Conservation (phyloP, 768 basidiomycete species). For the Kwoniella mangroviensis region DNA sequence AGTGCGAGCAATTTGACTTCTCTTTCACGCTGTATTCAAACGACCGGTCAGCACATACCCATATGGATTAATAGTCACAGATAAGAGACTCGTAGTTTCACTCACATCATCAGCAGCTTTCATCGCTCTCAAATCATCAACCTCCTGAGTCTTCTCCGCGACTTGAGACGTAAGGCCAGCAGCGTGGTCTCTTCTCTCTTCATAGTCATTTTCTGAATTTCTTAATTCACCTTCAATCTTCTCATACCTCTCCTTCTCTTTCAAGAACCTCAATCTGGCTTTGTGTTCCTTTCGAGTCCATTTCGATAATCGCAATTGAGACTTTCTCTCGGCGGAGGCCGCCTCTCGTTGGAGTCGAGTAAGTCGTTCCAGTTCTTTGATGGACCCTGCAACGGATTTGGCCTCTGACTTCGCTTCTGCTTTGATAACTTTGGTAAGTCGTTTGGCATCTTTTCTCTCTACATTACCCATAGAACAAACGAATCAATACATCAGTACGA, state of each 20-base stretch:
- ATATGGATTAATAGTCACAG: no score
- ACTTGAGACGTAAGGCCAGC: constrained; percentile 67
- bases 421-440: constrained; percentile 72
- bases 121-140: constrained; percentile 69
- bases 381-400: constrained; percentile 65
- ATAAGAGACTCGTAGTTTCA: constrained; percentile 2
- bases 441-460: constrained; percentile 63
- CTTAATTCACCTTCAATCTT: constrained; percentile 53
- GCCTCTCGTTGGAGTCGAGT: constrained; percentile 73
- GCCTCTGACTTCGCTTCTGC: constrained; percentile 72
- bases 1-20: neutral
- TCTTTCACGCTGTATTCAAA: neutral
- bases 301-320: constrained; percentile 64
- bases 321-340: constrained; percentile 65
- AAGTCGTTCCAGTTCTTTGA: constrained; percentile 70
- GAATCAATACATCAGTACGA: no score
- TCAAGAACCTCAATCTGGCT: constrained; percentile 66
- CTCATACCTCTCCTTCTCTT: constrained; percentile 63
- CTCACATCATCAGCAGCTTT: constrained; percentile 71
- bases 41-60: neutral
- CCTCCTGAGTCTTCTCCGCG: constrained; percentile 73
- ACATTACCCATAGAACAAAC: neutral
- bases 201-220: constrained; percentile 56
- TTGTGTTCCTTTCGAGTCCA: constrained; percentile 68
- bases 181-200: constrained; percentile 65